Percentiles rank a stretch among this genome's conserved stretches.
Evolutionary conservation across 108 stramenopile species (phyloP).

Genomic region (Aurantiochytrium sp.): DNA sequence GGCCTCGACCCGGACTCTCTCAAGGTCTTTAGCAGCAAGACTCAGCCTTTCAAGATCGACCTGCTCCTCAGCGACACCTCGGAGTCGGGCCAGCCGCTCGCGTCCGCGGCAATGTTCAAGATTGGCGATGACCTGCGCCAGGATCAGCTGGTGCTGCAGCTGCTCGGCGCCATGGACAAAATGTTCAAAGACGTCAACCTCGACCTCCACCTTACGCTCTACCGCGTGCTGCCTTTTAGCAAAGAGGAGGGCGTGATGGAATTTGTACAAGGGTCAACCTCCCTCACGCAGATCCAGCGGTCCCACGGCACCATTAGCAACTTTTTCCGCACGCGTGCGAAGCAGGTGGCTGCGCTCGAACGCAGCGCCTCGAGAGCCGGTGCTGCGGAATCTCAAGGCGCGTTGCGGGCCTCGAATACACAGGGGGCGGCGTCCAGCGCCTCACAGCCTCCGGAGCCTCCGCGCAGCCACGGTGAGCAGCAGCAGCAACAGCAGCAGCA

Average conservation of each 20-base stretch:
- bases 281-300: conserved; percentile 77
- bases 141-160: conserved; percentile 91
- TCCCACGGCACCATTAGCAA: not conserved
- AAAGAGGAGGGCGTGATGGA: conserved; percentile 77
- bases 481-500: not conserved
- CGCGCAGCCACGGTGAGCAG: too few species aligned
- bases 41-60: conserved; percentile 7
- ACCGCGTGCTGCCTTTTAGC: conserved; percentile 70
- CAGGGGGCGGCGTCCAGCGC: too few species aligned
- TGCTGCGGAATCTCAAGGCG: conserved; percentile 56
- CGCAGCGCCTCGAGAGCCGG: conserved; percentile 40
- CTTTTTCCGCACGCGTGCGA: not conserved
- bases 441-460: too few species aligned
- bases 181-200: conserved; percentile 87
- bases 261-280: conserved; percentile 82
- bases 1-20: not conserved
- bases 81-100: not conserved
- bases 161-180: conserved; percentile 94
- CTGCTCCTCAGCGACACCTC: not conserved
- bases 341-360: conserved; percentile 47
- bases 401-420: too few species aligned
- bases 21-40: conserved; percentile 38
- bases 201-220: conserved; percentile 75
- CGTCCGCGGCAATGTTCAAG: conserved; percentile 73
- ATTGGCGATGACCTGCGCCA: conserved; percentile 97